phyloP scores from a whole-genome alignment of 768 basidiomycete species.

The Boletus vinaceobasis region DNA sequence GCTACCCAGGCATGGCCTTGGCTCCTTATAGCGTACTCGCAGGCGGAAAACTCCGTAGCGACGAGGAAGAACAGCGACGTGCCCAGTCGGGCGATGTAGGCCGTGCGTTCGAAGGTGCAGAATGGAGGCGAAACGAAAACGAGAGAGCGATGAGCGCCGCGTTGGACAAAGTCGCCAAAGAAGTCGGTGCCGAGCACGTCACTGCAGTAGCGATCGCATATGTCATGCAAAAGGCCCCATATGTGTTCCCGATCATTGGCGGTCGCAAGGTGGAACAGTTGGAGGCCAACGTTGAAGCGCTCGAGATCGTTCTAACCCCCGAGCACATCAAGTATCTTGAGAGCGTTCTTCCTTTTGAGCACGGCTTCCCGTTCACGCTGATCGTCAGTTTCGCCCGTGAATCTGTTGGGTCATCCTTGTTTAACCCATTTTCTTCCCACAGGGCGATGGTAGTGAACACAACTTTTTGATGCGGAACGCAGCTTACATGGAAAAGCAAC shows the following conservation, averaged over 20 bases:
- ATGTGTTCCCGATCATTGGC: slow-evolving; percentile 43
- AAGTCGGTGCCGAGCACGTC: slow-evolving; percentile 37
- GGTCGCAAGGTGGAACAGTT: slow-evolving; percentile 45
- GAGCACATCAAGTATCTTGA: slow-evolving; percentile 41
- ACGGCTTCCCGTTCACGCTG: slow-evolving; percentile 36
- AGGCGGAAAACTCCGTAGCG: slow-evolving; percentile 25
- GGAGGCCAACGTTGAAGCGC: slow-evolving; percentile 40
- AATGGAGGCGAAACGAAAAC: slow-evolving; percentile 35
- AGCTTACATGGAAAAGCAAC: slow-evolving; percentile 21
- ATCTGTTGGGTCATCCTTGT: not conserved
- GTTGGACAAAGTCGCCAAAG: slow-evolving; percentile 38
- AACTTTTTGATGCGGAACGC: slow-evolving; percentile 1
- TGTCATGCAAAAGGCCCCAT: slow-evolving; percentile 43
- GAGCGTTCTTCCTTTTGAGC: slow-evolving; percentile 32
- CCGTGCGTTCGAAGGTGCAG: slow-evolving; percentile 17
- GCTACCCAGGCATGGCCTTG: slow-evolving; percentile 20
- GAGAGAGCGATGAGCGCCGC: slow-evolving; percentile 33
- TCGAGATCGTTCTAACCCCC: slow-evolving; percentile 37
- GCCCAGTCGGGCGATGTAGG: slow-evolving; percentile 36
- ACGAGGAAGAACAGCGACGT: slow-evolving; percentile 30
- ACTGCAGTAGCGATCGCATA: slow-evolving; percentile 42
- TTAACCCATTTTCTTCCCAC: not conserved
- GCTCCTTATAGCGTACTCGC: slow-evolving; percentile 38
- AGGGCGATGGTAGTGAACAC: slow-evolving; percentile 29
- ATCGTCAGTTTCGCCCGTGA: slow-evolving; percentile 28